Base-by-base conservation (phyloP, 192 early-diverging fungal genomes). In the Lobulomyces angularis region DNA sequence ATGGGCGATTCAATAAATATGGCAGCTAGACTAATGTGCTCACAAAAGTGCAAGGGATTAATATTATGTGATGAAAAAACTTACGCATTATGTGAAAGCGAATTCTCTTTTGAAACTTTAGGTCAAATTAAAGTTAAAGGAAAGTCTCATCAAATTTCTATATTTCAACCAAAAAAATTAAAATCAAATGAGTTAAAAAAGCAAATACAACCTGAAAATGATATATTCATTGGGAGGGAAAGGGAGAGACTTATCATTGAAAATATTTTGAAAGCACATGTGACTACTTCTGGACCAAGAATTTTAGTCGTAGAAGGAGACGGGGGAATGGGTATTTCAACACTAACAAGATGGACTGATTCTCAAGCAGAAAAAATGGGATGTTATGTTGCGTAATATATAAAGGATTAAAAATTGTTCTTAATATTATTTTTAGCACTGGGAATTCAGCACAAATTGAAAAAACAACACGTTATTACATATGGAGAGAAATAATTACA, bases 1-100 rank as follows among this genome's bases (percentile, higher is more conserved):
- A 71, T 71, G 68, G 68, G 68, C 20, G 68, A 71, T 39, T 70
- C 68, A 6, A 71, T 71, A 30, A 71, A 71, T 39, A 71, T 71
- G 68, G 68, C 68, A 3, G 68, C 68, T 3, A 51, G 68, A 8
- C 35, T 71, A 12, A 71, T 71, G 68, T 68, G 53, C 36, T 53
- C 48, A 2, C 24, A 25, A 3, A 51, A 51, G n/a, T 58, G 58
- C 24, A 35, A 41, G 12, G 30, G 29, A 16, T 41, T 48, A 7
- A 55, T 71, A 9, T 31, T 71, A 8, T 72, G 68, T 45, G 68
- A 71, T 38, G 65, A 69, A 26, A 48, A 51, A 18, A 64, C 68
- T 1, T 72, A 33, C 34, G 67, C 62, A 36, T 47, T 71, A n/a
- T 59, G 58, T 39, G 44, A 42, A 7, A n/a, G 22, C 9, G 64